These are phyloP conservation scores for Leptographium radiaticola DNA, from an alignment of 2,329 filamentous ascomycete species.

Conservation along the genomic window DNA sequence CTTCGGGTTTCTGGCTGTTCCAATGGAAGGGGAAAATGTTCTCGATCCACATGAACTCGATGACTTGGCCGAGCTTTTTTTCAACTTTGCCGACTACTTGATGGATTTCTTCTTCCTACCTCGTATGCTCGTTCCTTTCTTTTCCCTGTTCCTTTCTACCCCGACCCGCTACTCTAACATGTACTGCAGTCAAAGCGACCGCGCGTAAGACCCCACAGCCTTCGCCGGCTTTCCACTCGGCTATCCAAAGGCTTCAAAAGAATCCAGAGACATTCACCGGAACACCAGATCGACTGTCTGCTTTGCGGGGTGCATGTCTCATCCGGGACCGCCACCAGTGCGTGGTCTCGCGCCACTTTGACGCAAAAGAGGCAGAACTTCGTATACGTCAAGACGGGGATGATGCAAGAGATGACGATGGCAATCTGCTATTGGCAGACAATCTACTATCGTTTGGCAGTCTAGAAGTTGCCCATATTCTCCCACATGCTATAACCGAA, in stretches of 20 bases:
- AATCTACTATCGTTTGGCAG: background rate
- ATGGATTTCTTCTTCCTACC: background rate
- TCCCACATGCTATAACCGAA: background rate
- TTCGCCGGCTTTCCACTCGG: background rate
- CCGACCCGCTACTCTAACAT: background rate
- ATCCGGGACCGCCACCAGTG: background rate
- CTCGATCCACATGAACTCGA: background rate
- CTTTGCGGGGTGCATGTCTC: background rate
- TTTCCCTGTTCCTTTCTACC: background rate
- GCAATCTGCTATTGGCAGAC: background rate
- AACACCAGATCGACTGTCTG: background rate
- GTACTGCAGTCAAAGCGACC: background rate
- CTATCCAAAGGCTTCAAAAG: background rate
- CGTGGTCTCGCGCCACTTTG: background rate
- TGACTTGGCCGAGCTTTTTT: background rate
- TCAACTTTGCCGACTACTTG: background rate
- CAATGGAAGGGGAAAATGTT: background rate
- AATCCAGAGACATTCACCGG: background rate
- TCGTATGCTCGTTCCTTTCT: background rate
- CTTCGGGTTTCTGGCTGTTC: background rate
- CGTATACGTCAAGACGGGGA: background rate
- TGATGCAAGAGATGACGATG: background rate
- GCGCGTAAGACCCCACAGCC: background rate
- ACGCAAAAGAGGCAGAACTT: background rate
- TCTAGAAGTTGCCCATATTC: background rate